Conservation (phyloP, 257 asterid species). For the Galeopsis tetrahit region DNA sequence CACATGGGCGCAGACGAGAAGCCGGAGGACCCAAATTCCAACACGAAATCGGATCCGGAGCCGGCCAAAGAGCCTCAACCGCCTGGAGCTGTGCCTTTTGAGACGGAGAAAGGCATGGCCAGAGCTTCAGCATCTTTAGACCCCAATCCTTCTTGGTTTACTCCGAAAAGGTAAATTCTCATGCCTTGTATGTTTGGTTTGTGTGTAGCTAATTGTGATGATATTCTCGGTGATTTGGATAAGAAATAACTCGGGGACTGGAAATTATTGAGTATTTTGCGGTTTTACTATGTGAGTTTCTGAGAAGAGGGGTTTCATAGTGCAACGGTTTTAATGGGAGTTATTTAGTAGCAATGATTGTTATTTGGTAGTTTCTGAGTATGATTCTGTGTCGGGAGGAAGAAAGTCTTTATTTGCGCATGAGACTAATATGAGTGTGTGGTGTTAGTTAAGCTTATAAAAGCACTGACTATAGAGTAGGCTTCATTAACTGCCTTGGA, state of each 20-base stretch:
- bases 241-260: neutral
- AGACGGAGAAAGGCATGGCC: conserved; percentile 45
- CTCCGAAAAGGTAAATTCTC: conserved; percentile 59
- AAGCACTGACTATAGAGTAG: neutral
- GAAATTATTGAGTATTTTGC: conserved; percentile 18
- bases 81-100: conserved; percentile 33
- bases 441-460: conserved; percentile 2
- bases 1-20: conserved; percentile 51
- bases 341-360: neutral
- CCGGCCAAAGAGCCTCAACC: conserved; percentile 31
- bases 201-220: neutral
- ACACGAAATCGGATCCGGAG: conserved; percentile 26
- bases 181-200: conserved; percentile 3
- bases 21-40: conserved; percentile 29
- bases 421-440: conserved; percentile 11
- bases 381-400: conserved; percentile 2
- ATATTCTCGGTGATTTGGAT: conserved; percentile 34
- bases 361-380: conserved; percentile 26
- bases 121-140: conserved; percentile 38
- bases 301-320: neutral
- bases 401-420: neutral
- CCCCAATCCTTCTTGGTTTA: conserved; percentile 64
- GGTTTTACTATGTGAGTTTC: conserved; percentile 27
- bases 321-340: conserved; percentile 4
- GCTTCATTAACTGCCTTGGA: neutral